Percentiles rank a stretch among this genome's conserved stretches.
Evolutionary conservation across 1,284 basidiomycete species (phyloP).

Genomic region (Porphyrellus sp.): DNA sequence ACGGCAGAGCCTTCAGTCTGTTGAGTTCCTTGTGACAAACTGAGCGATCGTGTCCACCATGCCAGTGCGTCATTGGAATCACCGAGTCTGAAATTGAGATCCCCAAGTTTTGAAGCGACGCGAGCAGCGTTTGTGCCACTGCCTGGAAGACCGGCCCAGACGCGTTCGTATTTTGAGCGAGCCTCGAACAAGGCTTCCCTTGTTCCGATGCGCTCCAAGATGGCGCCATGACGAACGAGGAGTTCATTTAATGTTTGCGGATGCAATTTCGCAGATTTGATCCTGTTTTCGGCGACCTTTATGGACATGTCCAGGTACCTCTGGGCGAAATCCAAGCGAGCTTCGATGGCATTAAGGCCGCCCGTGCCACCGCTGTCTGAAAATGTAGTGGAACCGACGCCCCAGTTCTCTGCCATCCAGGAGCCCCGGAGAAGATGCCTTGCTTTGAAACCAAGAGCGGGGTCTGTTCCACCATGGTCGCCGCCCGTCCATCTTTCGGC

Average conservation of each 20-base stretch:
- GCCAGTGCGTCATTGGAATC: conserved; percentile 50
- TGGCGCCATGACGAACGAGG: conserved; percentile 56
- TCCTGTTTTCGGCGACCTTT: conserved; percentile 42
- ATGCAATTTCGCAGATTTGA: conserved; percentile 39
- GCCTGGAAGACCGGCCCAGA: conserved; percentile 49
- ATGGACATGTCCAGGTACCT: conserved; percentile 55
- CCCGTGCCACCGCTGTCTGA: conserved; percentile 38
- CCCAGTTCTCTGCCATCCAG: conserved; percentile 78
- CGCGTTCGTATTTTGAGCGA: conserved; percentile 59
- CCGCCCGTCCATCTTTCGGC: conserved; percentile 75
- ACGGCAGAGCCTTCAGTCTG: conserved; percentile 12
- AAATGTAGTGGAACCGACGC: conserved; percentile 47
- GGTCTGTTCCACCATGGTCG: conserved; percentile 66
- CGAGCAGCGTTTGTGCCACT: conserved; percentile 49
- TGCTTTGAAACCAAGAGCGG: conserved; percentile 61
- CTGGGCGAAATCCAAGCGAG: conserved; percentile 52
- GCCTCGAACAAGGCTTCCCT: conserved; percentile 55
- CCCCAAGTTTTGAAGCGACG: conserved; percentile 62
- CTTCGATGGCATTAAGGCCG: conserved; percentile 47
- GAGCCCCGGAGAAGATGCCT: conserved; percentile 69
- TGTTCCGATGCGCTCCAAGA: conserved; percentile 68
- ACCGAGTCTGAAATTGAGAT: conserved; percentile 55
- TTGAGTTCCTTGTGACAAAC: conserved; percentile 39
- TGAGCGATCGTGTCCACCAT: conserved; percentile 66
- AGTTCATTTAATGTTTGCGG: conserved; percentile 59